Evolutionary conservation across 192 early-diverging fungal species (phyloP).

Genomic region (Entomortierella beljakovae): DNA sequence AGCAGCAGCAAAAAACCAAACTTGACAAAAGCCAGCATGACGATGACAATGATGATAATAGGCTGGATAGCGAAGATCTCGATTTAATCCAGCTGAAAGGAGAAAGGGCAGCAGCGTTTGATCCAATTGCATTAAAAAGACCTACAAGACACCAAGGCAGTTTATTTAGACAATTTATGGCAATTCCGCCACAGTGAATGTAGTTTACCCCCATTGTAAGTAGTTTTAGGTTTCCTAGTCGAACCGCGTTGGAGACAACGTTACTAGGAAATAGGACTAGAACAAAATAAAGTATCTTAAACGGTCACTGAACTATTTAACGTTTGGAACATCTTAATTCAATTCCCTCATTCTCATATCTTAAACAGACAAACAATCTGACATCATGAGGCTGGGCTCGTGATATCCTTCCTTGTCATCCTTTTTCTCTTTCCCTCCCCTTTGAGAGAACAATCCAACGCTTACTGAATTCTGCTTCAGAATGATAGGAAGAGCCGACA

Average conservation of each 20-base stretch:
- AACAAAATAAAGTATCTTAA: too few species aligned
- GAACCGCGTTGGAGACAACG: too few species aligned
- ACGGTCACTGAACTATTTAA: too few species aligned
- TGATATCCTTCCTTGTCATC: too few species aligned
- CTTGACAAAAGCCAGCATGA: not conserved
- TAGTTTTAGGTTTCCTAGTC: too few species aligned
- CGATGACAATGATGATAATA: not conserved
- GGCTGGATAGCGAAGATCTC: not conserved
- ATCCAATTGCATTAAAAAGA: slow-evolving; percentile 35
- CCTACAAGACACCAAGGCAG: slow-evolving; percentile 37
- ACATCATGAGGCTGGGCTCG: too few species aligned
- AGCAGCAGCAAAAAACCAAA: slow-evolving; percentile 13
- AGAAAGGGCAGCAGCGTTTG: slow-evolving; percentile 17
- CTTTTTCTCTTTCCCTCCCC: too few species aligned
- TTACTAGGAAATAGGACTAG: too few species aligned
- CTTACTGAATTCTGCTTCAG: slow-evolving; percentile 88
- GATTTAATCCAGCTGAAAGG: not conserved
- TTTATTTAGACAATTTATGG: slow-evolving; percentile 36
- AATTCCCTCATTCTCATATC: too few species aligned
- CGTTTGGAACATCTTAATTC: too few species aligned
- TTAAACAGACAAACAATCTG: too few species aligned
- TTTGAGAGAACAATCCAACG: slow-evolving; percentile 85
- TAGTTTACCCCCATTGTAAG: too few species aligned
- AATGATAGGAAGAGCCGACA: slow-evolving; percentile 91
- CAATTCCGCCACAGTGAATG: not conserved